Evolutionary conservation across 2,329 filamentous ascomycete genomes (phyloP), one percentile per base, ranked within the genome.

Genomic region (Alternaria rosae): DNA sequence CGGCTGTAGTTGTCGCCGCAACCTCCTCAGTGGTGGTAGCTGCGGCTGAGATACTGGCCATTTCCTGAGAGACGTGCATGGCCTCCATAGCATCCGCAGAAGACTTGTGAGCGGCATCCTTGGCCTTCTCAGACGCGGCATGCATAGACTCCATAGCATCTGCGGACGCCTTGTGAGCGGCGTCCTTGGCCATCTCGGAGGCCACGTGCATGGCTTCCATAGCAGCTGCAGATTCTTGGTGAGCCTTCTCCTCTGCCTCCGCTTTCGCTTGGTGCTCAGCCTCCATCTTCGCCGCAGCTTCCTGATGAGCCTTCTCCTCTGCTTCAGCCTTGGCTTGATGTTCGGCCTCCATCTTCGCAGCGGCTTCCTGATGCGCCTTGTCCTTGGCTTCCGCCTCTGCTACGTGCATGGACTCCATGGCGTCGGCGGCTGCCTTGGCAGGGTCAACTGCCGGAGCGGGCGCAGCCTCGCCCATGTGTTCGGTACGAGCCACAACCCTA

Each of bases 351-450:
- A 66, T 66, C 28, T 66, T 65, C 0, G 54, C 57, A 9, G 64
- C 67, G 11, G 67, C 64, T 20, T 68, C 62, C 44, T 69, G 67
- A 11, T 67, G 62, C 15, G 64, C 68, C 35, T 70, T 65, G 1
- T 64, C 64, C 25, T 67, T 58, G 7, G 66, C 70, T 32, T 71
- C 62, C 1, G 69, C 67, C 47, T 71, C 65, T 6, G 69, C 69
- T 21, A 60, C 51, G 53, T 73, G 70, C 57, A 66, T 62, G 2
- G 55, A 43, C 9, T 62, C 59, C 59, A 54, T 62, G 41, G 59
- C 59, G 41, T 62, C 59, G 6, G 59, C 59, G 10, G 59, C 55
- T 11, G 59, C 59, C 26, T 62, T 62, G n/a, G 48, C 59, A 10
- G 59, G 47, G 50, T 62, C 59, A 41, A 38, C 30, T 44, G 57